Conservation (phyloP, 345 rosid species). For the Populus tremula region DNA sequence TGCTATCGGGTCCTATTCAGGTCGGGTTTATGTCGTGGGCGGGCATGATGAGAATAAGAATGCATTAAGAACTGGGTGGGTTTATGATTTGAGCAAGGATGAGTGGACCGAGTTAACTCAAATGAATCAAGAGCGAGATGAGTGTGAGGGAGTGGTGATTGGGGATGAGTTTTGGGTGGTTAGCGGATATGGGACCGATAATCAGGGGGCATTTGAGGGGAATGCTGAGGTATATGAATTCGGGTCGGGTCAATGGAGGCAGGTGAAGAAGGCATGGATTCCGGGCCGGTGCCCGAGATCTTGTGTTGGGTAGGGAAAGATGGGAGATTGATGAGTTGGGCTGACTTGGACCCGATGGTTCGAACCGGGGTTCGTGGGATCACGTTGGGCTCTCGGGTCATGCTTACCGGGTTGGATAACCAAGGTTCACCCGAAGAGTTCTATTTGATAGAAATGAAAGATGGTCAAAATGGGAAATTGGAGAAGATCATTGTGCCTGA, state of each 20-base stretch:
- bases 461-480: constrained; percentile 37
- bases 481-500: constrained; percentile 34
- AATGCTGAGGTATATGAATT: constrained; percentile 42
- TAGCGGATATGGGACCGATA: constrained; percentile 58
- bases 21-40: constrained; percentile 45
- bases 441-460: constrained; percentile 15
- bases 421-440: constrained; percentile 51
- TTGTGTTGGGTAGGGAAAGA: constrained; percentile 11
- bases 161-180: constrained; percentile 63
- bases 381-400: constrained; percentile 21
- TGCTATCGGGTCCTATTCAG: constrained; percentile 39
- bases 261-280: constrained; percentile 46
- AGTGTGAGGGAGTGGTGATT: constrained; percentile 55
- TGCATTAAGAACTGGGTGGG: constrained; percentile 56
- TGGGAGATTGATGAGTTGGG: constrained; percentile 10
- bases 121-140: constrained; percentile 61
- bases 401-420: constrained; percentile 51
- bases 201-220: constrained; percentile 53
- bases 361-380: constrained; percentile 44
- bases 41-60: constrained; percentile 74
- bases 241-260: constrained; percentile 45
- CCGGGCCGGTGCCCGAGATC: constrained; percentile 37
- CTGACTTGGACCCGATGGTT: constrained; percentile 11
- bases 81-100: constrained; percentile 45
- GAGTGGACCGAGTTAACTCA: constrained; percentile 53